Conservation (phyloP, 495 filamentous ascomycete genomes). For the Tuber borchii region DNA sequence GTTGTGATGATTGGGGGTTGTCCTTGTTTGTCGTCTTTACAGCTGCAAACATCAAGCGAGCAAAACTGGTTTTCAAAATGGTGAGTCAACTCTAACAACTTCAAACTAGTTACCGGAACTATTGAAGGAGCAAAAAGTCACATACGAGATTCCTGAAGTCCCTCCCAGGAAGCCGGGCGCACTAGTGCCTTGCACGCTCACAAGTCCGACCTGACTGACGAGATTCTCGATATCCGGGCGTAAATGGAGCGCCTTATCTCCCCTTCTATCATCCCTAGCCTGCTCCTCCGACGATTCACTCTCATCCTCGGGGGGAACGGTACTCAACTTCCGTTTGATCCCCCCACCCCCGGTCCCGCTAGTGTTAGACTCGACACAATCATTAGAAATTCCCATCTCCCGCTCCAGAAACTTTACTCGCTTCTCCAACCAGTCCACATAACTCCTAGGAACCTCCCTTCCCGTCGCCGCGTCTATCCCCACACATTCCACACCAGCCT, state of each 20-base stretch:
- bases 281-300: neutral
- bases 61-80: slow-evolving; percentile 24
- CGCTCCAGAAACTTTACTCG: slow-evolving; percentile 51
- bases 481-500: slow-evolving; percentile 50
- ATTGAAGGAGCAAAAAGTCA: neutral
- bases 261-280: neutral
- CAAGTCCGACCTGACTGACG: slow-evolving; percentile 39
- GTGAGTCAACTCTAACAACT: neutral
- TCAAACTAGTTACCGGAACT: neutral
- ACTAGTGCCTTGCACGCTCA: slow-evolving; percentile 41
- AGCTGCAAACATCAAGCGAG: slow-evolving; percentile 39
- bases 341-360: slow-evolving; percentile 36
- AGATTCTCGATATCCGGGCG: slow-evolving; percentile 41
- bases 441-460: slow-evolving; percentile 38
- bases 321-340: slow-evolving; percentile 23
- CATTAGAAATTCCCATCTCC: slow-evolving; percentile 37
- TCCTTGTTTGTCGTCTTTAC: slow-evolving; percentile 31
- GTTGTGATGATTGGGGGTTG: slow-evolving; percentile 17
- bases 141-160: slow-evolving; percentile 41
- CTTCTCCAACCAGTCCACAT: slow-evolving; percentile 52
- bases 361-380: slow-evolving; percentile 27
- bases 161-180: slow-evolving; percentile 36
- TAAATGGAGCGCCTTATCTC: slow-evolving; percentile 34
- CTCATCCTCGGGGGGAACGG: slow-evolving; percentile 12
- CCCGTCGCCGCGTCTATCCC: slow-evolving; percentile 41